Evolutionary conservation across 108 stramenopile genomes (phyloP).

Genomic region (Pseudonitzschia delicatissima): DNA sequence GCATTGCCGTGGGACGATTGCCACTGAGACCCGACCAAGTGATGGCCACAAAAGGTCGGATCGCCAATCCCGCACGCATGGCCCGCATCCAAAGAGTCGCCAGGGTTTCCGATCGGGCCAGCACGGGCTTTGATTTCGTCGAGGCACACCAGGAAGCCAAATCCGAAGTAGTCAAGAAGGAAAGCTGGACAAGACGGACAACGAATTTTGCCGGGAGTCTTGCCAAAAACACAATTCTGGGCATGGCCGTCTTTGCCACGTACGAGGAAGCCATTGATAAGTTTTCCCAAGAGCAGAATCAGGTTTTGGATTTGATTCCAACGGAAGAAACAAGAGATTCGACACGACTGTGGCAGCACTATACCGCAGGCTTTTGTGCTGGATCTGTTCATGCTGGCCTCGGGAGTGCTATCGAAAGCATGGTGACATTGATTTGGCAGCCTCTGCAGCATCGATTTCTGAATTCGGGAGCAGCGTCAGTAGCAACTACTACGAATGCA

Average conservation of each 20-base stretch:
- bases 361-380: slow-evolving; percentile 38
- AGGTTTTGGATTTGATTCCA: not conserved
- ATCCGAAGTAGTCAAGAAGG: not conserved
- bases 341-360: slow-evolving; percentile 37
- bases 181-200: not conserved
- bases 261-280: slow-evolving; percentile 36
- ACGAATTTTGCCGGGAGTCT: slow-evolving; percentile 23
- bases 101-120: slow-evolving; percentile 52
- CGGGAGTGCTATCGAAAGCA: slow-evolving; percentile 5
- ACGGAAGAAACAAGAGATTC: slow-evolving; percentile 33
- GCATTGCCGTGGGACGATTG: slow-evolving; percentile 3
- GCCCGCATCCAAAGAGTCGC: slow-evolving; percentile 37
- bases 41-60: not conserved
- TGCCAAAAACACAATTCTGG: slow-evolving; percentile 59
- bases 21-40: not conserved
- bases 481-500: not conserved
- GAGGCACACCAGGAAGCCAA: slow-evolving; percentile 1
- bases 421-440: slow-evolving; percentile 1
- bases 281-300: too few species aligned
- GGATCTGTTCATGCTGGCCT: not conserved
- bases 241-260: slow-evolving; percentile 60
- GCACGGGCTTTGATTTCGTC: slow-evolving; percentile 59
- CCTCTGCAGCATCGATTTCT: not conserved
- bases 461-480: not conserved
- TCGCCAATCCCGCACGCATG: not conserved